Evolutionary conservation across 2,329 filamentous ascomycete genomes (phyloP), one percentile per base, ranked within the genome.

Genomic region (Pseudogymnoascus sp.): DNA sequence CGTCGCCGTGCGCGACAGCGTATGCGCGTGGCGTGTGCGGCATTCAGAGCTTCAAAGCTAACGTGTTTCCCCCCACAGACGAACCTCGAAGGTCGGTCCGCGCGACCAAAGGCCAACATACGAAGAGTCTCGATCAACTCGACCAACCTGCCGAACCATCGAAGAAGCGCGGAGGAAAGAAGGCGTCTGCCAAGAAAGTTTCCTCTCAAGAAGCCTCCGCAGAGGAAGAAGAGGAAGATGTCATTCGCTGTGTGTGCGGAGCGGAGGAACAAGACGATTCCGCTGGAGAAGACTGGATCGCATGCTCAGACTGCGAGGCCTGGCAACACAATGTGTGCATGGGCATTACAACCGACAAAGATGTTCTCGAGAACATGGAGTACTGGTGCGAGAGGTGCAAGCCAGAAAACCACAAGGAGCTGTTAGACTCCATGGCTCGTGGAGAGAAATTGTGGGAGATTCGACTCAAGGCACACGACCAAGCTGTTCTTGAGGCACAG

Each of bases 321-420:
- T 99, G 95, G 95, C 95, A 99, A 77, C 95, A 99, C 77, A 97
- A 97, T 72, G 88, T 96, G 67, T 99, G 95, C 74, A 91, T 99
- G 81, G 91, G 91, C 62, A 85, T 97, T 73, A 86, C 83, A 71
- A 86, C 88, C 56, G 91, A 90, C 69, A 85, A 88, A 34, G 89
- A 83, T 64, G 78, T 65, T 12, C 59, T 59, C 10, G 63, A 66
- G 34, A 46, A 65, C 38, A 70, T 70, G 61, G 83, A 90, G 75
- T 99, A 99, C 78, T 96, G 89, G 76, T 99, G 95, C 77, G 95
- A 99, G 76, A 80, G 88, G 76, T 97, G 95, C 78, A 84, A 84
- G 61, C 95, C 95, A 0, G 84, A 91, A 63, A 86, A 93, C 66
- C 95, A 99, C 77, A 86, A 85, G 69, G 87, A 88, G 65, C 84